These are phyloP conservation scores for Penicillium hesseltinei DNA, from an alignment of 2,329 filamentous ascomycete species.

Conservation along the genomic window DNA sequence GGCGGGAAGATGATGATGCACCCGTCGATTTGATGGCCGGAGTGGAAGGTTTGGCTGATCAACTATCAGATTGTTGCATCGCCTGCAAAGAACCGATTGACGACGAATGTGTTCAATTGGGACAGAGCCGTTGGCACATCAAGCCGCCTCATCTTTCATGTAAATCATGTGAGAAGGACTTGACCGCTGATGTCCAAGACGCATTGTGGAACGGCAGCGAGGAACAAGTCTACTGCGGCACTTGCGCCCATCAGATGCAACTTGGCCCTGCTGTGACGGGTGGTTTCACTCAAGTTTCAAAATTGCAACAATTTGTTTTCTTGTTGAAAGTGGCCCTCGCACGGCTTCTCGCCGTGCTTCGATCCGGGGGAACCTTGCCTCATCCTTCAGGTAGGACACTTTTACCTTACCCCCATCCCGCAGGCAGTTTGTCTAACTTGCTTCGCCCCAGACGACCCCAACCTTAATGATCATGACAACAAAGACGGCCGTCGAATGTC, in stretches of 20 bases:
- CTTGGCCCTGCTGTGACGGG: slow-evolving; percentile 56
- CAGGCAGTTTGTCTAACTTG: slow-evolving; percentile 17
- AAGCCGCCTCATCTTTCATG: slow-evolving; percentile 66
- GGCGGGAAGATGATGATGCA: slow-evolving; percentile 58
- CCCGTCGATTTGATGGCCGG: slow-evolving; percentile 65
- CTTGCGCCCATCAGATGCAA: slow-evolving; percentile 55
- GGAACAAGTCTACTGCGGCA: slow-evolving; percentile 67
- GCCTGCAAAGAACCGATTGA: slow-evolving; percentile 85
- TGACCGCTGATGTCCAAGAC: slow-evolving; percentile 66
- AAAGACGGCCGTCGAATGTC: slow-evolving; percentile 60
- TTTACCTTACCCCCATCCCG: slow-evolving; percentile 8
- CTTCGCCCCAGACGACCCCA: slow-evolving; percentile 61
- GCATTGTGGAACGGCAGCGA: slow-evolving; percentile 69
- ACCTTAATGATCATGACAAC: slow-evolving; percentile 64
- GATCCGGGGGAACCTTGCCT: slow-evolving; percentile 76
- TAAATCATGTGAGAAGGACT: slow-evolving; percentile 68
- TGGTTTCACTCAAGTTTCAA: slow-evolving; percentile 74
- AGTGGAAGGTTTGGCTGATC: slow-evolving; percentile 65
- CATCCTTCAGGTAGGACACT: slow-evolving; percentile 59
- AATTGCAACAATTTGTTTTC: slow-evolving; percentile 92
- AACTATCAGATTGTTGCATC: slow-evolving; percentile 80
- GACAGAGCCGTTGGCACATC: slow-evolving; percentile 78
- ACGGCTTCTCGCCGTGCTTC: slow-evolving; percentile 79
- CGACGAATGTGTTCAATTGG: slow-evolving; percentile 79
- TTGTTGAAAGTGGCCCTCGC: slow-evolving; percentile 88